Base-by-base conservation (phyloP, 306 rosid genomes). In the Cucurbita moschata region DNA sequence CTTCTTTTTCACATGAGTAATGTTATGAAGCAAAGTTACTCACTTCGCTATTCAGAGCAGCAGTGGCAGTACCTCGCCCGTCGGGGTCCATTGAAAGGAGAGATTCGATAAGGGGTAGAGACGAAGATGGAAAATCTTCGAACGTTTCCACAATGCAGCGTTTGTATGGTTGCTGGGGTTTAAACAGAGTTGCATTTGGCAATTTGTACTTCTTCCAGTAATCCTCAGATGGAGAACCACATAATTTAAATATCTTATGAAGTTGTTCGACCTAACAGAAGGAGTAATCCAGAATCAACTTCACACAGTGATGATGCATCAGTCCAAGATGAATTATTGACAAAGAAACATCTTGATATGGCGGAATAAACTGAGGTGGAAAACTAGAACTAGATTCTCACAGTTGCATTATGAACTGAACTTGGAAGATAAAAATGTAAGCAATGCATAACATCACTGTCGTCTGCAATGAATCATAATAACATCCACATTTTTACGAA, bases 211-310 rank as follows among this genome's bases (percentile, higher is more conserved):
- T 92, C 87, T 83, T 89, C 98, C 98, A 92, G 79, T 89, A 92
- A 50, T 84, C 96, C 58, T 88, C 98, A 35, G 89, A 79, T 57
- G 98, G 98, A 72, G 99, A 91, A 72, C 99, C 99, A 79, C 99
- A 94, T 79, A 94, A 78, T 77, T 94, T 94, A 80, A 94, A 94
- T 85, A 94, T 94, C 84, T 89, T 94, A 80, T 94, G 99, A 77
- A 94, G 89, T 77, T 94, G 99, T 74, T 94, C 99, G 80, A 91
- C 99, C 99, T 94, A 76, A 18, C 54, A 71, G 81, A 55, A 67
- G 77, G 50, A 38, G 5, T 21, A 7, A 7, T 11, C 46, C 51
- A 23, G 12, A 15, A 15, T 60, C 26, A 74, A 23, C 51, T 44
- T 26, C 73, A 30, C 43, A 19, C 26, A 26, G 23, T 49, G 73